Evolutionary conservation across 331 rosid species (phyloP), one percentile per base, ranked within the genome.

Genomic region (Quercus tomentella): DNA sequence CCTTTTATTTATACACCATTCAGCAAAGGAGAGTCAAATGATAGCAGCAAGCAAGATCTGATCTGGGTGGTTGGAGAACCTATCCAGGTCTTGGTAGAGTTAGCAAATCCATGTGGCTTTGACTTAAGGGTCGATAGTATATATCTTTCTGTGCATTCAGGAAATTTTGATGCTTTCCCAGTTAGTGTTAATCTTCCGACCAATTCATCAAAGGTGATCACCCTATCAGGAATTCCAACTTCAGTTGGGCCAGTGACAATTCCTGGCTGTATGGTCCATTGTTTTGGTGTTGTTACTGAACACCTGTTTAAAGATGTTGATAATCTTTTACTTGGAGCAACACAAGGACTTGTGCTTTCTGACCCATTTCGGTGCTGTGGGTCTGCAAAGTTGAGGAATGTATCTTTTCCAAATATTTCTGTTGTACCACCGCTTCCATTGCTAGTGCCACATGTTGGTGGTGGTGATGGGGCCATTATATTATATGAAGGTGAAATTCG

Each of bases 1-100:
- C 99, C 99, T 76, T 96, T 96, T 87, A 96, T 96, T 75, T 96
- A 96, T 80, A 93, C 98, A 10, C 99, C 99, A 71, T 93, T 96
- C 77, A 96, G 91, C 91, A 96, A 92, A 90, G 99, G 94, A 82
- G 99, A 96, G 65, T 30, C 96, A 33, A 93, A 79, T 58, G 87
- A 80, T 86, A 81, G 73, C 66, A 88, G 84, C 89, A 91, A 96
- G 84, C 93, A 93, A 80, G 99, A 93, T 68, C 84, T 93, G 31
- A 56, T 87, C 77, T 96, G 99, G 99, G 81, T 90, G 70, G 95
- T 96, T 69, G 98, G 99, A 76, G 99, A 96, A 84, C 97, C 93
- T 43, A 91, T 93, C 79, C 97, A 96, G 88, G 91, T 93, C 83
- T 74, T 96, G 87, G 99, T 96, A 73, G 99, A 96, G 80, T 82